phyloP scores from a whole-genome alignment of 225 moss, liverwort and hornwort species.

The Marchantia polymorpha region DNA sequence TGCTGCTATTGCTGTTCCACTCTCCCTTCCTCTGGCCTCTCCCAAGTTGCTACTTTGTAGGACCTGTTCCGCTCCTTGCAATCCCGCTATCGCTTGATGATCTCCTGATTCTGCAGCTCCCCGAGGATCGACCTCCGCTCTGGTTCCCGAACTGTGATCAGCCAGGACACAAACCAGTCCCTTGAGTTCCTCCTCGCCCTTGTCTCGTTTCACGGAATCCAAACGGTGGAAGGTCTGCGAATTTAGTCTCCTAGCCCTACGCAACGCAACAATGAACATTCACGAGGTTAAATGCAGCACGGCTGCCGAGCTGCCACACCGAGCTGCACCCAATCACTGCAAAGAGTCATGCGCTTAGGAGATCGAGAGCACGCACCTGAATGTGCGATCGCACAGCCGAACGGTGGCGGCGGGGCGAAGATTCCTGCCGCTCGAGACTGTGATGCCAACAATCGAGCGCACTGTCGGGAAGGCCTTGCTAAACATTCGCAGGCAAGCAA shows the following conservation, averaged over 20 bases:
- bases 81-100: not conserved
- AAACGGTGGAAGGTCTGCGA: not conserved
- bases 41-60: not conserved
- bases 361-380: not conserved
- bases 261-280: not conserved
- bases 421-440: not conserved
- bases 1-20: not conserved
- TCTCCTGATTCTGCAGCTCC: not conserved
- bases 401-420: not conserved
- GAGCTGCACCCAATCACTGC: not conserved
- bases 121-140: not conserved
- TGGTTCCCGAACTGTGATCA: constrained; percentile 1
- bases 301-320: not conserved
- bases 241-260: not conserved
- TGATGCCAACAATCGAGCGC: not conserved
- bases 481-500: not conserved
- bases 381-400: not conserved
- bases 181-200: constrained; percentile 5
- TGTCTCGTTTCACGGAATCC: not conserved
- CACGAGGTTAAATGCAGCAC: not conserved
- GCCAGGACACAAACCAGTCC: constrained; percentile 8
- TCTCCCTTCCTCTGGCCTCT: not conserved
- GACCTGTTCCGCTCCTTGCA: not conserved
- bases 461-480: not conserved
- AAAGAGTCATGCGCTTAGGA: not conserved